A percentile compares a stretch with the other conserved stretches of the same genome.
Evolutionary conservation across 495 filamentous ascomycete species (phyloP).

Genomic region (Xeromyces bisporus): DNA sequence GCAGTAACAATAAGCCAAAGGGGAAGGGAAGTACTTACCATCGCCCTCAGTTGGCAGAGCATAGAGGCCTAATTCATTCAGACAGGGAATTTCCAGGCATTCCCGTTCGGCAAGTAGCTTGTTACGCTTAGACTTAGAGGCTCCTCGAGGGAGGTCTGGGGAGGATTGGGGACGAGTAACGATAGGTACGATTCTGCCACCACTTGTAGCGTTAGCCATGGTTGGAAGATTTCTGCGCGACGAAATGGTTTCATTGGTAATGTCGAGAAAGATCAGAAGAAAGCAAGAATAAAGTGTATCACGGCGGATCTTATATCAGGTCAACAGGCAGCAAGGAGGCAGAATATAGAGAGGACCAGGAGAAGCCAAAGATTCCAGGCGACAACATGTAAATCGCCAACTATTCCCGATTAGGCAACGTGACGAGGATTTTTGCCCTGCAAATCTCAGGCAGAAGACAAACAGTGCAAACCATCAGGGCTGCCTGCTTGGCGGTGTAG

Average conservation of each 20-base stretch:
- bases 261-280: conserved; percentile 4
- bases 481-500: no score
- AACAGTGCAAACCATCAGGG: no score
- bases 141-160: conserved; percentile 7
- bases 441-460: no score
- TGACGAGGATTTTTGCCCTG: no score
- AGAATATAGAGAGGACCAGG: background rate
- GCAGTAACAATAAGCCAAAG: background rate
- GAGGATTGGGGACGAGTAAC: conserved; percentile 17
- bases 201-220: conserved; percentile 26
- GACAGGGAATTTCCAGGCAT: conserved; percentile 21
- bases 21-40: conserved; percentile 15
- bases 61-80: conserved; percentile 23
- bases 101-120: conserved; percentile 10
- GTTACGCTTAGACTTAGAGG: conserved; percentile 6
- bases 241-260: conserved; percentile 24
- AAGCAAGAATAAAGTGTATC: conserved; percentile 6
- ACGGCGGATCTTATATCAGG: conserved; percentile 1
- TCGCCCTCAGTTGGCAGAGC: conserved; percentile 30
- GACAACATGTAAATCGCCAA: no score
- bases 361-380: no score
- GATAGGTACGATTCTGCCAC: conserved; percentile 34
- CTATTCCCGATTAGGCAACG: no score
- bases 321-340: conserved; percentile 2
- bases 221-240: conserved; percentile 19